Evolutionary conservation across 495 filamentous ascomycete genomes (phyloP).

Genomic region (Trichoderma asperelloides): DNA sequence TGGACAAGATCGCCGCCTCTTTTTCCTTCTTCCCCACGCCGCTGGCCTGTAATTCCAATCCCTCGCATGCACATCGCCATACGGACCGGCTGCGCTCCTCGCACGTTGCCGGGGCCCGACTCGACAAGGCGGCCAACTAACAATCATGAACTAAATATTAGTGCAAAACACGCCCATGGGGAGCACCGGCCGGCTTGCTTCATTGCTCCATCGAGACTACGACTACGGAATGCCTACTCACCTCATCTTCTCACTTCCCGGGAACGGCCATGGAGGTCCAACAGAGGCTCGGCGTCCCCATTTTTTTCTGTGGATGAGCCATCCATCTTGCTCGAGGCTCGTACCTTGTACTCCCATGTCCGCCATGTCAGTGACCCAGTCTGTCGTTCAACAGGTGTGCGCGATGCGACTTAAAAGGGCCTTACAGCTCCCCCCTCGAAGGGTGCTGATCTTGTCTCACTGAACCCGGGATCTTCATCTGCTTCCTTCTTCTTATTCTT

Average conservation of each 20-base stretch:
- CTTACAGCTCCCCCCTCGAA: not conserved
- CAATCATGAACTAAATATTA: not conserved
- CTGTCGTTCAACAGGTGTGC: not conserved
- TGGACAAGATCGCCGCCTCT: not conserved
- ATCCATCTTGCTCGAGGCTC: not conserved
- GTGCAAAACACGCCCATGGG: not conserved
- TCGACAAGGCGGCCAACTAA: not conserved
- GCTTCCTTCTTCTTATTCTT: not conserved
- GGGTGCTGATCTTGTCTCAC: not conserved
- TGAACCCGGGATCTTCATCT: not conserved
- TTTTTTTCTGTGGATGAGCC: not conserved
- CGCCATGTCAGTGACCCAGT: not conserved
- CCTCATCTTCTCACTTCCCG: not conserved
- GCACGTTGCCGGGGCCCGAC: not conserved
- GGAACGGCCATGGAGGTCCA: conserved; percentile 2
- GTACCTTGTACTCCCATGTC: not conserved
- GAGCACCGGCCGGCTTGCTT: not conserved
- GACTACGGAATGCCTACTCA: not conserved
- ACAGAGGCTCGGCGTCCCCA: not conserved
- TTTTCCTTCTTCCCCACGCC: not conserved
- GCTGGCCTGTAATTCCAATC: not conserved
- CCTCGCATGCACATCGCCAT: not conserved
- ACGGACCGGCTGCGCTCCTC: not conserved
- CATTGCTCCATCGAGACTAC: not conserved
- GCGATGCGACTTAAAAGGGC: conserved; percentile 7